These are phyloP conservation scores for Cytospora leucostoma DNA, from an alignment of 2,329 filamentous ascomycete genomes.

Conservation along the genomic window DNA sequence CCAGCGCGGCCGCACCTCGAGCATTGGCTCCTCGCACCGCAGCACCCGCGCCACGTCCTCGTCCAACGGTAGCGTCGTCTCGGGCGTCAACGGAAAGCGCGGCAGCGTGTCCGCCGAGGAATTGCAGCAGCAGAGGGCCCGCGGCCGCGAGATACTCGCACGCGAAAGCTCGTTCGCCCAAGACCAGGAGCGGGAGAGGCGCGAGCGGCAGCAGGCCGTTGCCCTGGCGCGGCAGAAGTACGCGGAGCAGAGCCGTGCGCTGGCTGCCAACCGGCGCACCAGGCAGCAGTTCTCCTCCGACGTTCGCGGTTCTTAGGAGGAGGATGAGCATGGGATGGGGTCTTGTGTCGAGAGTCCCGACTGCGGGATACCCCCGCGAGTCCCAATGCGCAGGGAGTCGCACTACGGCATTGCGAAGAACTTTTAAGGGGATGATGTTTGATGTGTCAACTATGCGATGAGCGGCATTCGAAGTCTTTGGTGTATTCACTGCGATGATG, in stretches of 20 bases:
- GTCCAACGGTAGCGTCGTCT: conserved; percentile 45
- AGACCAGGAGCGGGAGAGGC: conserved; percentile 54
- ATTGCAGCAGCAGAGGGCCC: conserved; percentile 50
- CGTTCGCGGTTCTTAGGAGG: conserved; percentile 20
- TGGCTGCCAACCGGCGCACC: conserved; percentile 59
- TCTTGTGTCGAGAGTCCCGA: neutral
- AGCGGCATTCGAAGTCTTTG: neutral
- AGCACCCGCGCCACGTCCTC: conserved; percentile 46
- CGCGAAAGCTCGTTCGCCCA: conserved; percentile 51
- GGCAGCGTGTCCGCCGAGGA: conserved; percentile 54
- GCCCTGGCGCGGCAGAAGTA: conserved; percentile 60
- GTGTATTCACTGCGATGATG: neutral
- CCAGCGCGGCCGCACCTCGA: conserved; percentile 34
- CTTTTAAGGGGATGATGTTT: neutral
- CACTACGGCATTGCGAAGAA: neutral
- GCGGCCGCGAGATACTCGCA: conserved; percentile 56
- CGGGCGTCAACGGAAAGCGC: conserved; percentile 42
- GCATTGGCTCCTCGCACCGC: conserved; percentile 34
- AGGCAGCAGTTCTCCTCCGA: conserved; percentile 34
- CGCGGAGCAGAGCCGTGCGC: conserved; percentile 60
- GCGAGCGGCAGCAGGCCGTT: conserved; percentile 55
- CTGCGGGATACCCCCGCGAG: conserved; percentile 4
- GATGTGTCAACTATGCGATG: conserved; percentile 6
- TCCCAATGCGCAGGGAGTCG: conserved; percentile 19
- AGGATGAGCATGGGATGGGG: conserved; percentile 6